These are phyloP conservation scores for Yarrowia keelungensis DNA, from an alignment of 805 yeast species.

Conservation along the genomic window DNA sequence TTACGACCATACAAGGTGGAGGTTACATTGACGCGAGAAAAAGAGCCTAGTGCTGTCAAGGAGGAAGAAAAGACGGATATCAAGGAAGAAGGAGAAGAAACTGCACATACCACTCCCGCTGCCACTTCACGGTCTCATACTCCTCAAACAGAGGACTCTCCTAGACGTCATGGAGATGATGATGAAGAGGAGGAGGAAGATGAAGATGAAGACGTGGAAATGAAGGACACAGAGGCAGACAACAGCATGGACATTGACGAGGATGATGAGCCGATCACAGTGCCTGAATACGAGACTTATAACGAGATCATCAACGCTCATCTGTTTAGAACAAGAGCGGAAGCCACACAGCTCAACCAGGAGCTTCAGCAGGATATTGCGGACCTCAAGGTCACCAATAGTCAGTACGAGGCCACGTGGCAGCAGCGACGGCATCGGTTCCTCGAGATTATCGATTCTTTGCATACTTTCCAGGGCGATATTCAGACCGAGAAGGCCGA, in stretches of 20 bases:
- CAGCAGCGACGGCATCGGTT: constrained; percentile 34
- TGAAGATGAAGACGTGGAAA: constrained; percentile 39
- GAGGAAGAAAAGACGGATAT: not conserved
- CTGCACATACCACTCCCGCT: not conserved
- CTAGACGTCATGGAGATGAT: constrained; percentile 29
- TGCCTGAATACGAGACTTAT: constrained; percentile 25
- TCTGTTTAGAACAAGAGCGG: constrained; percentile 24
- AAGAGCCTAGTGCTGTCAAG: constrained; percentile 5
- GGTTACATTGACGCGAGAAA: constrained; percentile 28
- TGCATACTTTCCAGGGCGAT: constrained; percentile 38
- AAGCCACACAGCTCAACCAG: constrained; percentile 19
- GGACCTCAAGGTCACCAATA: constrained; percentile 34
- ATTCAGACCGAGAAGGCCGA: constrained; percentile 38
- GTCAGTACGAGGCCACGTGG: constrained; percentile 31
- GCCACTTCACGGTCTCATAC: constrained; percentile 13
- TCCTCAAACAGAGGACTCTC: constrained; percentile 12
- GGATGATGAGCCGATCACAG: not conserved
- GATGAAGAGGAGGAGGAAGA: constrained; percentile 39
- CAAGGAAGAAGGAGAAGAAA: constrained; percentile 15
- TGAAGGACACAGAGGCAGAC: constrained; percentile 39
- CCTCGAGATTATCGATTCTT: constrained; percentile 28
- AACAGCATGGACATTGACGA: constrained; percentile 28
- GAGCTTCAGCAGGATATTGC: constrained; percentile 30
- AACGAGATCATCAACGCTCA: constrained; percentile 13
- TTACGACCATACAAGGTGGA: constrained; percentile 32